Base-by-base conservation (phyloP, 2,329 filamentous ascomycete genomes). In the Chrysoporthe deuterocubensis region DNA sequence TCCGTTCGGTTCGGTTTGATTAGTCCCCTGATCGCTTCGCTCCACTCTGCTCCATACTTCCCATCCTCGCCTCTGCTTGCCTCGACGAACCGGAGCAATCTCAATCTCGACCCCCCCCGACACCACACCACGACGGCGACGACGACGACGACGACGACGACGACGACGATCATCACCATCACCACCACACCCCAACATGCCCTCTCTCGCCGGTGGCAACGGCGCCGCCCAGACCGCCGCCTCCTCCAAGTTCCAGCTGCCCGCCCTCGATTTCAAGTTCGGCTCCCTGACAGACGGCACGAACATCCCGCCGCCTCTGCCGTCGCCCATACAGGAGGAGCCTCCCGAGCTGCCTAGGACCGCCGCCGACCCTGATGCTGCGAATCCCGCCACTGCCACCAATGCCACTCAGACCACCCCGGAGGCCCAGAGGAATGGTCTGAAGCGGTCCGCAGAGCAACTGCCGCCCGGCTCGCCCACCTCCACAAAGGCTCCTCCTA, bases 271-370 rank as follows among this genome's bases (percentile, higher is more conserved):
- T 71, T 82, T 89, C 78, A 83, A 87, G 71, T 87, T 88, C 72
- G 81, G 83, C 68, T 86, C 83, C 59, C 79, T 89, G 74, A 89
- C 87, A 56, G 86, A 89, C 52, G 87, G 87, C 65, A 89, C 87
- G 75, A 75, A 86, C 74, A 89, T 89, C 71, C 87, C 87, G 56
- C 84, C 87, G 42, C 87, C 87, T 34, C 80, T 80, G 59, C 85
- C 85, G 21, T 88, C 86, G 60, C 86, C 86, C 59, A 77, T 83
- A 64, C 77, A 81, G 72, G 83, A 85, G 75, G 79, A 81, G 52
- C 80, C 80, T 57, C 80, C 81, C 32, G 61, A 58, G 66, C 82
- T 81, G 69, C 81, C 83, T 46, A 77, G 78, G 70, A 73, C 73
- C 48, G 67, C 72, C 34, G 16, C 44, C 43, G 57, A 64, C 26